These are phyloP conservation scores for Knoxdaviesia proteae DNA, from an alignment of 2,329 filamentous ascomycete species.

Conservation along the genomic window DNA sequence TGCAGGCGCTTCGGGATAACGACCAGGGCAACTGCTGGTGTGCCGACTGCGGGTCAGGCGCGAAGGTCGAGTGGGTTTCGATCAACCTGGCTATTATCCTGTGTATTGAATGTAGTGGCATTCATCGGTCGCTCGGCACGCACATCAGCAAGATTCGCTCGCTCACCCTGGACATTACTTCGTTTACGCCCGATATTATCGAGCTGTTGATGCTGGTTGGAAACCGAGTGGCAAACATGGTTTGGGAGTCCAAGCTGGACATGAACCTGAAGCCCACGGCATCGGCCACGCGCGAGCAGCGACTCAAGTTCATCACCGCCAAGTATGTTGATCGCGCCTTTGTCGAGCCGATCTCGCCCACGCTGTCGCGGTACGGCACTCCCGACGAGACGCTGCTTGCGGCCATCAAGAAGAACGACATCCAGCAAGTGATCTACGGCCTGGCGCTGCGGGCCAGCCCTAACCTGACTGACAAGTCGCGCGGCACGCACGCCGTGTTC, in stretches of 20 bases:
- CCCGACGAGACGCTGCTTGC: conserved; percentile 78
- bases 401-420: conserved; percentile 89
- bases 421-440: conserved; percentile 80
- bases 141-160: conserved; percentile 97
- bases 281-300: conserved; percentile 68
- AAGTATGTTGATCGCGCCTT: conserved; percentile 80
- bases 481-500: conserved; percentile 76
- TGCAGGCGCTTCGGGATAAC: conserved; percentile 71
- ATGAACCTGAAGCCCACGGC: conserved; percentile 49
- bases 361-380: conserved; percentile 53
- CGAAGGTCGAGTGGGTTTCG: conserved; percentile 96
- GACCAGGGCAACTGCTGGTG: conserved; percentile 89
- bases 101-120: conserved; percentile 95
- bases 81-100: conserved; percentile 93
- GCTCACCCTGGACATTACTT: conserved; percentile 83
- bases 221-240: conserved; percentile 86
- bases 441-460: conserved; percentile 72
- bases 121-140: conserved; percentile 86
- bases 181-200: conserved; percentile 91
- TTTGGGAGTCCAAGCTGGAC: conserved; percentile 82
- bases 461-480: conserved; percentile 67
- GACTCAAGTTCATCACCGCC: conserved; percentile 81
- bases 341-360: conserved; percentile 57
- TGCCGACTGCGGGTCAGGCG: conserved; percentile 77
- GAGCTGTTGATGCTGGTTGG: conserved; percentile 81